A percentile compares a stretch with the other conserved stretches of the same genome.
Conservation (phyloP, 2,329 filamentous ascomycete species). For the Penicillium sp. region DNA sequence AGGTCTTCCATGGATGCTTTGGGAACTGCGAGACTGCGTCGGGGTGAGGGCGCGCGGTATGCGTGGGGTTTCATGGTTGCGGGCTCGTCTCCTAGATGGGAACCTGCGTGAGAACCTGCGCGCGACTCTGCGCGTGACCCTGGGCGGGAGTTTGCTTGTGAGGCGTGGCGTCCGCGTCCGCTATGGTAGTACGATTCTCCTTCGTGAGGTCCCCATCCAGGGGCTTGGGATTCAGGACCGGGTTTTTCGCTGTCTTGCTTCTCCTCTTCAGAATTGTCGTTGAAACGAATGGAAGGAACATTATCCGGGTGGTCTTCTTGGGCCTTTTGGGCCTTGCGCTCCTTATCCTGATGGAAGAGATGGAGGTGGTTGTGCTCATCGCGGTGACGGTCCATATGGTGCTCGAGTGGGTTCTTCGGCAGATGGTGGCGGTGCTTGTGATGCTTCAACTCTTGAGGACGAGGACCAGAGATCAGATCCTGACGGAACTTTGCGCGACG, state of each 20-base stretch:
- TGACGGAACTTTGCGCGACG: constrained; percentile 60
- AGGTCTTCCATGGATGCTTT: constrained; percentile 33
- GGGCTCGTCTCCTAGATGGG: constrained; percentile 16
- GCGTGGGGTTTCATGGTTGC: constrained; percentile 16
- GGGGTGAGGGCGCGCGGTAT: constrained; percentile 31
- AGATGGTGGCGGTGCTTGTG: constrained; percentile 22
- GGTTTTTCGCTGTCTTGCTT: constrained; percentile 3
- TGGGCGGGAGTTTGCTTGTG: constrained; percentile 15
- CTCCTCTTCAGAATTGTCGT: constrained; percentile 21
- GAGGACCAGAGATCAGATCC: constrained; percentile 54
- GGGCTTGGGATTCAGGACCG: not conserved
- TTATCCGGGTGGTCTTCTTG: constrained; percentile 15
- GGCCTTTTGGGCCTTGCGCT: constrained; percentile 2
- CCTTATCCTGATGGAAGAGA: constrained; percentile 20
- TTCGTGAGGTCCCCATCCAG: constrained; percentile 17
- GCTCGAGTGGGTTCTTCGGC: constrained; percentile 16
- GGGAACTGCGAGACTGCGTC: constrained; percentile 31
- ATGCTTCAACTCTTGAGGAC: constrained; percentile 22
- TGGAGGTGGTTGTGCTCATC: constrained; percentile 26
- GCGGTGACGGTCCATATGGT: constrained; percentile 7
- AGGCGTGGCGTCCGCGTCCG: constrained; percentile 18
- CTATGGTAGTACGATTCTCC: constrained; percentile 34
- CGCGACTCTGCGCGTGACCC: constrained; percentile 15
- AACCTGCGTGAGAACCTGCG: constrained; percentile 4
- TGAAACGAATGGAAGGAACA: constrained; percentile 35